These are phyloP conservation scores for Noccaea bulbosa DNA, from an alignment of 345 rosid species.

Conservation along the genomic window DNA sequence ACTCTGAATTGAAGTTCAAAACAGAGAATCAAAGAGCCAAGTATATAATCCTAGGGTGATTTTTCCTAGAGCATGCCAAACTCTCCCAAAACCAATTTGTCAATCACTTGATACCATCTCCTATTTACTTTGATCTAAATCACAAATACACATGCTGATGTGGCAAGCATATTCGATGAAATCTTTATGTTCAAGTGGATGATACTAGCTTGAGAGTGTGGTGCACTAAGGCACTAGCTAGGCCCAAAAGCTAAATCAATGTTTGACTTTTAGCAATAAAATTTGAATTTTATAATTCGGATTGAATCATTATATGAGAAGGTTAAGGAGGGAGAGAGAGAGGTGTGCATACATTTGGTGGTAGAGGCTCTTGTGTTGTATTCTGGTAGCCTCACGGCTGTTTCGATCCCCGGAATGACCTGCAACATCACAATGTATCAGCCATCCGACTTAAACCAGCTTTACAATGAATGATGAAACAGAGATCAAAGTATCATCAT, in stretches of 20 bases:
- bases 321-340: neutral
- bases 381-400: conserved; percentile 77
- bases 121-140: neutral
- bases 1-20: neutral
- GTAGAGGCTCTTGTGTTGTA: conserved; percentile 79
- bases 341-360: conserved; percentile 62
- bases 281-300: neutral
- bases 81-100: conserved; percentile 24
- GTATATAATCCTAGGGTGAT: neutral
- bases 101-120: conserved; percentile 4
- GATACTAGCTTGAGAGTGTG: neutral
- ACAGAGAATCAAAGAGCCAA: neutral
- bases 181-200: conserved; percentile 13
- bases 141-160: conserved; percentile 1
- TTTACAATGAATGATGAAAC: neutral
- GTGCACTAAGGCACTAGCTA: conserved; percentile 20
- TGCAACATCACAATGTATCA: conserved; percentile 32
- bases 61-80: conserved; percentile 20
- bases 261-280: neutral
- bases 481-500: conserved; percentile 6
- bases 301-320: neutral
- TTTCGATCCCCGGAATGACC: conserved; percentile 78
- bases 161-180: neutral
- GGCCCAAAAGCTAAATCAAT: conserved; percentile 5
- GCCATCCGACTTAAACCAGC: neutral